These are phyloP conservation scores for Phaeolepiota aurea DNA, from an alignment of 768 basidiomycete species.

Conservation along the genomic window DNA sequence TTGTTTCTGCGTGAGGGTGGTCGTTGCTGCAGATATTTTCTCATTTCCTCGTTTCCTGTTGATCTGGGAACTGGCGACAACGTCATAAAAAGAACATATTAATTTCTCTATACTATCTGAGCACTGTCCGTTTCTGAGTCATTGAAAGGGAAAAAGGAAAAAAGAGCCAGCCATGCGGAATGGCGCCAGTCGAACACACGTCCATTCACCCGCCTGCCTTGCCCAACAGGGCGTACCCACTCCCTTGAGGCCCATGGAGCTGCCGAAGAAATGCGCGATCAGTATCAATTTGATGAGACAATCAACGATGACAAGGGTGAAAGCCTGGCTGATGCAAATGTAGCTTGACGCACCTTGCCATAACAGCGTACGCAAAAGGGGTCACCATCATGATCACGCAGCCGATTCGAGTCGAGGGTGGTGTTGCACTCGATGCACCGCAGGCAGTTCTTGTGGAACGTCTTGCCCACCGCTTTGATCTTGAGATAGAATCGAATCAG, in stretches of 20 bases:
- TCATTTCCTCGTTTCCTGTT: no score
- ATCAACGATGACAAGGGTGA: background rate
- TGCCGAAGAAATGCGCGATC: conserved; percentile 14
- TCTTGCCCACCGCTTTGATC: conserved; percentile 78
- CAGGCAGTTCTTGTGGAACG: conserved; percentile 70
- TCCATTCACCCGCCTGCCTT: conserved; percentile 26
- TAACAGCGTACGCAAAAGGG: conserved; percentile 71
- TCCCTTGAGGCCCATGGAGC: conserved; percentile 68
- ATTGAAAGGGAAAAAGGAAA: no score
- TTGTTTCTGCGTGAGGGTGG: conserved; percentile 28
- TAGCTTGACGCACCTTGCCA: conserved; percentile 38
- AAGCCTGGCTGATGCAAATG: background rate
- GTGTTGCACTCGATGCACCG: conserved; percentile 69
- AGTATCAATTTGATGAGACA: background rate
- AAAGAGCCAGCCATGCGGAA: no score
- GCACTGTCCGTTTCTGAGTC: no score
- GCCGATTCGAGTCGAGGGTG: conserved; percentile 57
- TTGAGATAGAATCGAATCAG: conserved; percentile 21
- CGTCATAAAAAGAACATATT: no score
- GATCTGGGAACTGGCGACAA: no score
- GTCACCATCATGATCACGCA: conserved; percentile 70
- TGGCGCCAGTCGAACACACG: no score
- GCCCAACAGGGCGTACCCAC: conserved; percentile 65
- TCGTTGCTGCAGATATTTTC: background rate
- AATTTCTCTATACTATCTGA: no score